Conservation (phyloP, 768 basidiomycete species). For the Fibroporia radiculosa region DNA sequence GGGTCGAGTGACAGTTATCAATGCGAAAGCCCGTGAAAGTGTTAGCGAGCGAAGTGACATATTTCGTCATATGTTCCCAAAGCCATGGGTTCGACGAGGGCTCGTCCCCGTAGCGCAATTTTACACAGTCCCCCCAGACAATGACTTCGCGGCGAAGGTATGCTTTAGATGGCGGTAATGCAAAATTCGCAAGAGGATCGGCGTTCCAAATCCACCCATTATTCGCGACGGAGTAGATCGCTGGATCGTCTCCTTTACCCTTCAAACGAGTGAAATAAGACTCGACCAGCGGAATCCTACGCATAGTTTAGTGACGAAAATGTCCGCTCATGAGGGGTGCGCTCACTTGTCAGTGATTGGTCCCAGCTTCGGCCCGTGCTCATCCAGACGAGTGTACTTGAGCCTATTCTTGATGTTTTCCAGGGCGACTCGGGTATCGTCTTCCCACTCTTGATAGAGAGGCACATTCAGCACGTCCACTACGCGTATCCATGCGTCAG, state of each 20-base stretch:
- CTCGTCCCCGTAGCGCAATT: constrained; percentile 83
- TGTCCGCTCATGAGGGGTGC: too few species aligned
- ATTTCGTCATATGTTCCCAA: constrained; percentile 85
- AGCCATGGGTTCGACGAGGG: constrained; percentile 87
- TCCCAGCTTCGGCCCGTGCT: constrained; percentile 77
- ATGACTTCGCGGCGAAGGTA: constrained; percentile 96
- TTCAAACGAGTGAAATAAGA: constrained; percentile 85
- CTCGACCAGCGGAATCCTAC: constrained; percentile 80
- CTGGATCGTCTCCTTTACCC: constrained; percentile 34
- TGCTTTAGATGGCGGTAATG: constrained; percentile 83
- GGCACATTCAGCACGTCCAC: constrained; percentile 86
- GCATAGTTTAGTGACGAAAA: neutral
- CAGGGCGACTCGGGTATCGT: constrained; percentile 68
- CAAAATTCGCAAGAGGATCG: constrained; percentile 92
- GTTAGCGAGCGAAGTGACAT: constrained; percentile 72
- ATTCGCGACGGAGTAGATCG: constrained; percentile 79
- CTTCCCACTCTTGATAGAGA: constrained; percentile 81
- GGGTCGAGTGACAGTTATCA: constrained; percentile 98
- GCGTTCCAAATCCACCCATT: constrained; percentile 99
- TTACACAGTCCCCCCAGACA: constrained; percentile 97
- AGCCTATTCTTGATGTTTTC: constrained; percentile 70
- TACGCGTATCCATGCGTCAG: constrained; percentile 66
- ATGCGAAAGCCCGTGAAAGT: constrained; percentile 95
- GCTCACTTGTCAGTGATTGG: constrained; percentile 69
- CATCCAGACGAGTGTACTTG: constrained; percentile 75